Percentiles rank a stretch among this genome's conserved stretches.
Evolutionary conservation across 495 filamentous ascomycete species (phyloP).

Genomic region (Friedmanniomyces simplex): DNA sequence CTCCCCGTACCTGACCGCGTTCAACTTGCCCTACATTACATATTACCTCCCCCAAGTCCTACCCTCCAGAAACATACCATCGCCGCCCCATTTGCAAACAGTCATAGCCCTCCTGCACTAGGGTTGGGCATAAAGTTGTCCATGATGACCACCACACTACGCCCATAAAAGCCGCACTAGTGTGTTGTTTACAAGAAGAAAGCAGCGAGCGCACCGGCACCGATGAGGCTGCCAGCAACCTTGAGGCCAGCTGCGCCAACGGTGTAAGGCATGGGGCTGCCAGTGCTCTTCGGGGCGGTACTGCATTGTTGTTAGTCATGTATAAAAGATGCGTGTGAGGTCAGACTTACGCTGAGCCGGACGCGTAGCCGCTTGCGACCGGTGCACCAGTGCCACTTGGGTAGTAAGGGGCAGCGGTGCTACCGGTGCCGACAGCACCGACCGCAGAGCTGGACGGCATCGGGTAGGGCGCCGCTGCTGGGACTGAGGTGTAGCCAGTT

Average conservation of each 20-base stretch:
- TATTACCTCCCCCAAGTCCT: not conserved
- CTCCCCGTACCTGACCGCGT: not conserved
- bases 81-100: not conserved
- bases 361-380: not conserved
- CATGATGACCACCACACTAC: not conserved
- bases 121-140: not conserved
- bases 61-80: not conserved
- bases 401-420: not conserved
- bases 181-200: not conserved
- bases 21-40: not conserved
- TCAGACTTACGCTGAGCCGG: not conserved
- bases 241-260: not conserved
- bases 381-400: not conserved
- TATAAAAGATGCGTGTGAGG: not conserved
- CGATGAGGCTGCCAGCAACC: not conserved
- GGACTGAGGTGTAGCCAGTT: not conserved
- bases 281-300: not conserved
- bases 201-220: constrained; percentile 2
- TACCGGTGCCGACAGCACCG: not conserved
- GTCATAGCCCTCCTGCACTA: constrained; percentile 5
- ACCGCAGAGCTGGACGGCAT: not conserved
- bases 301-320: not conserved
- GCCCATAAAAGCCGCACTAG: not conserved
- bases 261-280: not conserved
- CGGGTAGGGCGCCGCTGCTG: not conserved